phyloP scores from a whole-genome alignment of 768 basidiomycete genomes.

The Lentinus brumalis region DNA sequence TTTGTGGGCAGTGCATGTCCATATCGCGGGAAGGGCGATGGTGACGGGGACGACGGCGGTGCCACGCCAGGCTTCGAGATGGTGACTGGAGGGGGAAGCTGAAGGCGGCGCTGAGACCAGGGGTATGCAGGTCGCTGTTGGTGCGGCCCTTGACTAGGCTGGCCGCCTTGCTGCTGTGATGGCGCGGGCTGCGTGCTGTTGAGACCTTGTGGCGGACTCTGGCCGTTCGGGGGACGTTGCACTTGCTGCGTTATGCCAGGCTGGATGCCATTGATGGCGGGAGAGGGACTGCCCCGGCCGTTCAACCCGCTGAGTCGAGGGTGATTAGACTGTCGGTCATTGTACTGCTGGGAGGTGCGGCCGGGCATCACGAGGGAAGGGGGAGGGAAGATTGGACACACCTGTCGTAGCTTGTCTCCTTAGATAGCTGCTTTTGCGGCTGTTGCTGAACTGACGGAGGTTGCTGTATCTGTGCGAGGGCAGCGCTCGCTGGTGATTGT shows the following conservation, averaged over 20 bases:
- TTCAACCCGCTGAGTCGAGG: conserved; percentile 27
- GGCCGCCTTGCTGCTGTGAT: conserved; percentile 14
- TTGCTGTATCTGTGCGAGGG: conserved; percentile 41
- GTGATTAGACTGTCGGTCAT: conserved; percentile 17
- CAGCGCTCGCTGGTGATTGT: conserved; percentile 66
- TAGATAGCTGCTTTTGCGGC: conserved; percentile 34
- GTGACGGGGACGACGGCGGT: conserved; percentile 69
- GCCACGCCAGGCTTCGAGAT: conserved; percentile 65
- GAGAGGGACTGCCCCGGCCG: conserved; percentile 31
- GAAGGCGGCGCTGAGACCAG: conserved; percentile 78
- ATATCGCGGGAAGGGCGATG: conserved; percentile 94
- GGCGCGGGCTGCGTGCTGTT: conserved; percentile 30
- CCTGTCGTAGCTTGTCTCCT: conserved; percentile 35
- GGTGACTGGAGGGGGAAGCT: conserved; percentile 65
- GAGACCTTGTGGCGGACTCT: conserved; percentile 15
- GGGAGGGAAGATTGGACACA: conserved; percentile 17
- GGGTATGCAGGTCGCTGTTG: conserved; percentile 69
- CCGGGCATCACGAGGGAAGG: conserved; percentile 3
- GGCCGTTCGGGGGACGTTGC: conserved; percentile 13
- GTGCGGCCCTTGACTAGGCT: conserved; percentile 27
- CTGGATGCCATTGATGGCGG: conserved; percentile 24
- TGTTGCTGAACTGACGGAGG: conserved; percentile 26
- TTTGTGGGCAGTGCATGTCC: conserved; percentile 88
- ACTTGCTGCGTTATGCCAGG: conserved; percentile 20
- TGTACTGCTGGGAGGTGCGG: conserved; percentile 7